phyloP scores from a whole-genome alignment of 306 rosid species.

The Vigna angularis region DNA sequence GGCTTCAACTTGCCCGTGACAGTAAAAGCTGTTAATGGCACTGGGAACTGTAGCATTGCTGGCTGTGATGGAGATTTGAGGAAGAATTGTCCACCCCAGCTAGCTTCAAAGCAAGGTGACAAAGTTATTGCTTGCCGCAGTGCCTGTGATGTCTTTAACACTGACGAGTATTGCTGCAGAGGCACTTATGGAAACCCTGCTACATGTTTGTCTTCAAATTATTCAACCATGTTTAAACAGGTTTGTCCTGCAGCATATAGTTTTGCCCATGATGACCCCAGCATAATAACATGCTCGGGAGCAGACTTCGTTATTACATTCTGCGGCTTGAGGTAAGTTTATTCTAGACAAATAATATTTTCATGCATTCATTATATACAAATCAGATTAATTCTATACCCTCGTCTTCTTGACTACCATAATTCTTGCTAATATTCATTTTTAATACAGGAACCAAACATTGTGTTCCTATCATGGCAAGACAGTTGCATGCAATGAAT shows the following conservation, averaged over 20 bases:
- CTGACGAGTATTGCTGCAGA: conserved; percentile 57
- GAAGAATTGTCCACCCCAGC: conserved; percentile 56
- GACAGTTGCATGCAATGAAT: conserved; percentile 47
- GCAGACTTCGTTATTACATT: conserved; percentile 56
- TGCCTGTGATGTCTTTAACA: conserved; percentile 59
- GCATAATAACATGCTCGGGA: conserved; percentile 56
- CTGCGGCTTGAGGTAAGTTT: conserved; percentile 58
- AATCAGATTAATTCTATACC: background rate
- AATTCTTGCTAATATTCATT: conserved; percentile 9
- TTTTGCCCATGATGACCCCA: conserved; percentile 57
- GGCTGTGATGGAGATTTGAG: conserved; percentile 68
- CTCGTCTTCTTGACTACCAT: background rate
- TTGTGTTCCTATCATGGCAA: conserved; percentile 55
- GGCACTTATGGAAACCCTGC: conserved; percentile 40
- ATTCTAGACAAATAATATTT: background rate
- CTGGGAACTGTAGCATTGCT: conserved; percentile 56
- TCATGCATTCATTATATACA: too few species aligned
- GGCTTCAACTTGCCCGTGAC: conserved; percentile 68
- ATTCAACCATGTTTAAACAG: conserved; percentile 57
- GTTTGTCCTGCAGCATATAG: conserved; percentile 61
- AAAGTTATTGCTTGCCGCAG: conserved; percentile 62
- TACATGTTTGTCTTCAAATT: conserved; percentile 56
- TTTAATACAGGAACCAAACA: conserved; percentile 55
- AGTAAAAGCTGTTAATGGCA: conserved; percentile 55
- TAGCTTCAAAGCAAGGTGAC: conserved; percentile 44